Percentiles rank a stretch among this genome's conserved stretches.
phyloP scores from a whole-genome alignment of 2,329 filamentous ascomycete species.

The Gremmenia infestans region DNA sequence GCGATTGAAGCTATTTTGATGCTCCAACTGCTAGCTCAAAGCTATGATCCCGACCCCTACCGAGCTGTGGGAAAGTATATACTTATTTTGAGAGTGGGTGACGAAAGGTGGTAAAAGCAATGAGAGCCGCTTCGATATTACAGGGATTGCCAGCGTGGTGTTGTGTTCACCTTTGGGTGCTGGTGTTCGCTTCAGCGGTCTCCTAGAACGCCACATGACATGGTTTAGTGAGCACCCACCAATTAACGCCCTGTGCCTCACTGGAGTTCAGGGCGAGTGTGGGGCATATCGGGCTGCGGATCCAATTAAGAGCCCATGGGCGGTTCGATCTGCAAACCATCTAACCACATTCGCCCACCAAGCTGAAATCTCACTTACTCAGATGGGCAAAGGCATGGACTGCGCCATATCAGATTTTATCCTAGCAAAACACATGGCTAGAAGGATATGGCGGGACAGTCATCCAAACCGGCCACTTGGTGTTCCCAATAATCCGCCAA shows the following conservation, averaged over 20 bases:
- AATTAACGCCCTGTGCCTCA: not conserved
- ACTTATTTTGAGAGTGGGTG: conserved; percentile 12
- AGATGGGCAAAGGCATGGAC: not conserved
- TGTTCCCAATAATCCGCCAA: conserved; percentile 6
- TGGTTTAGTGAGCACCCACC: not conserved
- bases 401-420: conserved; percentile 1
- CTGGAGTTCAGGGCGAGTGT: not conserved
- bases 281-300: not conserved
- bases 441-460: not conserved
- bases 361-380: conserved; percentile 1
- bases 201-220: conserved; percentile 4
- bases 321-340: not conserved
- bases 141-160: not conserved
- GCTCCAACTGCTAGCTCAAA: conserved; percentile 23
- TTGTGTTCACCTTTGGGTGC: not conserved
- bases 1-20: conserved; percentile 17
- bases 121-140: conserved; percentile 16
- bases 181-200: conserved; percentile 13
- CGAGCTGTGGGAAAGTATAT: conserved; percentile 20
- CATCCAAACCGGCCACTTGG: conserved; percentile 1
- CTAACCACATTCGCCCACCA: not conserved
- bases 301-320: not conserved
- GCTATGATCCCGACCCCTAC: conserved; percentile 25
- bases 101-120: conserved; percentile 11
- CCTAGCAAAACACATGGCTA: not conserved